Percentiles rank a stretch among this genome's conserved stretches.
phyloP scores from a whole-genome alignment of 345 rosid species.

The Citrus reticulata region DNA sequence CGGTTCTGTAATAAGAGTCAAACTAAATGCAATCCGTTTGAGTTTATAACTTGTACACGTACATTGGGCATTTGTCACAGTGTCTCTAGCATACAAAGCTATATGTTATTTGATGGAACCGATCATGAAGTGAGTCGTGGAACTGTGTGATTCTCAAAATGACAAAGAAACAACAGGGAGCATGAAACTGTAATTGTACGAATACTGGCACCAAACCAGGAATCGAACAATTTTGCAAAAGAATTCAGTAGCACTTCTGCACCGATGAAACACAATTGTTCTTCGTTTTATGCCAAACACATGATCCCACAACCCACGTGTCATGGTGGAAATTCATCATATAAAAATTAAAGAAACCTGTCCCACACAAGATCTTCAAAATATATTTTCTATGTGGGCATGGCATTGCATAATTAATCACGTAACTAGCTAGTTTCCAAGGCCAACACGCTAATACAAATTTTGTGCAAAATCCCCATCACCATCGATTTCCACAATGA shows the following conservation, averaged over 20 bases:
- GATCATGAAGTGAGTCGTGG: too few species aligned
- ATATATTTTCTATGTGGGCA: background rate
- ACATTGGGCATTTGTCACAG: too few species aligned
- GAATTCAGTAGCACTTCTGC: background rate
- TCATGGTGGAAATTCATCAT: constrained; percentile 10
- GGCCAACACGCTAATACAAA: background rate
- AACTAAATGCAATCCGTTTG: too few species aligned
- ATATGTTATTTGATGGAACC: too few species aligned
- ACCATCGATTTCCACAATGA: background rate
- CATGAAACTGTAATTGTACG: too few species aligned
- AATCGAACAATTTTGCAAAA: background rate
- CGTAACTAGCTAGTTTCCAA: background rate
- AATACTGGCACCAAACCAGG: too few species aligned
- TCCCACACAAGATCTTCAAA: constrained; percentile 17
- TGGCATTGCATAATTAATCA: background rate
- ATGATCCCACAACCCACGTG: constrained; percentile 24
- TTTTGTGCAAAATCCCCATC: background rate
- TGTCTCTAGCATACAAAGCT: too few species aligned
- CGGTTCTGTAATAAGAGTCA: too few species aligned
- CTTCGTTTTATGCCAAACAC: constrained; percentile 1
- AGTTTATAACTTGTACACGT: too few species aligned
- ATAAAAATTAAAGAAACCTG: background rate
- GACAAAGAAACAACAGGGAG: too few species aligned
- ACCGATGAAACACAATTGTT: background rate
- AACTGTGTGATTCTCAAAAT: too few species aligned